Evolutionary conservation across 768 basidiomycete genomes (phyloP).

Genomic region (Sarcomyxa edulis): DNA sequence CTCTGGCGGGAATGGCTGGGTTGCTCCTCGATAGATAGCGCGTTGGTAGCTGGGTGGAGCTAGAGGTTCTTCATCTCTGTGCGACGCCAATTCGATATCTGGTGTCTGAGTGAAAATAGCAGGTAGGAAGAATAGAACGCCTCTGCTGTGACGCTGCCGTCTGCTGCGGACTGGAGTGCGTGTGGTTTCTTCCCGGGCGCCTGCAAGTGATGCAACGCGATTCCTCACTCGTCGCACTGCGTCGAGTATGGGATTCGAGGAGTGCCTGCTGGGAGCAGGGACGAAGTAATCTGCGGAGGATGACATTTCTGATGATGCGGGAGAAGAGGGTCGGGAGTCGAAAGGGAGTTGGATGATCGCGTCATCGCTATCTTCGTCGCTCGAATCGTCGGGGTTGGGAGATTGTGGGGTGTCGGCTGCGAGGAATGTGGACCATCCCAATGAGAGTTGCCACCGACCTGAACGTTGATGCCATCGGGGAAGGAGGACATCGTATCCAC

Average conservation of each 20-base stretch:
- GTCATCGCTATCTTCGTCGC: slow-evolving; percentile 42
- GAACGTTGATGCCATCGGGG: slow-evolving; percentile 69
- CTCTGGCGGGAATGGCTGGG: slow-evolving; percentile 39
- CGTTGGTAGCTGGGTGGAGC: background rate
- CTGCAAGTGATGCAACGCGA: slow-evolving; percentile 45
- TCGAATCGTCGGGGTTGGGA: slow-evolving; percentile 36
- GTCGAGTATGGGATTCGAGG: slow-evolving; percentile 45
- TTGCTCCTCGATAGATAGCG: no score
- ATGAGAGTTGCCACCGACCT: slow-evolving; percentile 70
- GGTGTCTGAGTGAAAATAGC: slow-evolving; percentile 62
- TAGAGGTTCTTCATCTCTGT: slow-evolving; percentile 5
- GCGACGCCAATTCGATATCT: slow-evolving; percentile 35
- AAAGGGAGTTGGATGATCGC: slow-evolving; percentile 63
- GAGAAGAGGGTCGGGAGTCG: slow-evolving; percentile 52
- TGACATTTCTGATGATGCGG: slow-evolving; percentile 44
- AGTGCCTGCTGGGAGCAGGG: slow-evolving; percentile 17
- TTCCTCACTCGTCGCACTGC: slow-evolving; percentile 52
- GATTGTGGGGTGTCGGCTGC: slow-evolving; percentile 37
- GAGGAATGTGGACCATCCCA: slow-evolving; percentile 52
- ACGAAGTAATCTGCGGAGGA: slow-evolving; percentile 38
- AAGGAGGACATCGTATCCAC: slow-evolving; percentile 74
- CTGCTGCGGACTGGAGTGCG: slow-evolving; percentile 45
- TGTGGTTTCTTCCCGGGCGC: slow-evolving; percentile 31
- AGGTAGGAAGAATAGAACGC: slow-evolving; percentile 77
- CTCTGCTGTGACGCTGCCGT: slow-evolving; percentile 42